Percentiles rank a stretch among this genome's conserved stretches.
Conservation (phyloP, 768 basidiomycete species). For the Phallus indusiatus region DNA sequence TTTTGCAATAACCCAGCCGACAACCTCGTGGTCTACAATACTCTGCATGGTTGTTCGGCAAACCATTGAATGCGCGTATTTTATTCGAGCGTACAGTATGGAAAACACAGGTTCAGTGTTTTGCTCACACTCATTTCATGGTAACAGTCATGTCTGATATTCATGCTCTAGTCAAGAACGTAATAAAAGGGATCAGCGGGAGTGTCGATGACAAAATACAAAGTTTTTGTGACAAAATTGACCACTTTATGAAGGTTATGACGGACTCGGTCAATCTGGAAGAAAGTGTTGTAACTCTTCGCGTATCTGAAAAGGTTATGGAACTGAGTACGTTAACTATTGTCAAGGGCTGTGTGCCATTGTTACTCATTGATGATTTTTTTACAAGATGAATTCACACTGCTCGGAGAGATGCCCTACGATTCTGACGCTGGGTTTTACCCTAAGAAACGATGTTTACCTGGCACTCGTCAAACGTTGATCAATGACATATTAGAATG, state of each 20-base stretch:
- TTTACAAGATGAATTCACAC: background rate
- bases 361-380: background rate
- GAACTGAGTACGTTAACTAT: too few relatives aligned
- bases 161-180: background rate
- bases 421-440: background rate
- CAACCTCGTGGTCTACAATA: too few relatives aligned
- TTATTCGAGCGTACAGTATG: constrained; percentile 20
- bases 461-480: constrained; percentile 16
- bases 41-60: constrained; percentile 13
- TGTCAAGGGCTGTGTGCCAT: too few relatives aligned
- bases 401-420: background rate
- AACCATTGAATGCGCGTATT: constrained; percentile 23
- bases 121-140: background rate
- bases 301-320: background rate
- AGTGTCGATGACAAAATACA: background rate
- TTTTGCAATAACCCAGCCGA: background rate
- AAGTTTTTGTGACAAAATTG: background rate
- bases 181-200: background rate
- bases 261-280: background rate
- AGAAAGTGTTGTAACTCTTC: background rate
- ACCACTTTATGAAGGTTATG: background rate
- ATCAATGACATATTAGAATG: constrained; percentile 14
- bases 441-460: background rate
- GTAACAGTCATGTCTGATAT: too few relatives aligned
- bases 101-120: constrained; percentile 1